Percentiles rank a stretch among this genome's conserved stretches.
phyloP scores from a whole-genome alignment of 2,329 filamentous ascomycete genomes.

The Fusarium subglutinans region DNA sequence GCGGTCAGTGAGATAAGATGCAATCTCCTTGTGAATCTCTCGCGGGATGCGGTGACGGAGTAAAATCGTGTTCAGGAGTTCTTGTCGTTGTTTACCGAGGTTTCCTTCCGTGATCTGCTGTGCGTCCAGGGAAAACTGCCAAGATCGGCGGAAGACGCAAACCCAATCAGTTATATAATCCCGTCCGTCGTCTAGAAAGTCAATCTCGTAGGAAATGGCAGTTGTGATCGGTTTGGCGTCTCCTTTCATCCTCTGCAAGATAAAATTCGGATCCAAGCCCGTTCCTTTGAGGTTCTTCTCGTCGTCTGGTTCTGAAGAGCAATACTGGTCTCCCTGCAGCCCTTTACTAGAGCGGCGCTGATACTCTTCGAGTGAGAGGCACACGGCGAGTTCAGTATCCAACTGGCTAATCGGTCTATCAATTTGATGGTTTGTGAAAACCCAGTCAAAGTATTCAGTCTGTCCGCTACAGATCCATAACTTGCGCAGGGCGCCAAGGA shows the following conservation, averaged over 20 bases:
- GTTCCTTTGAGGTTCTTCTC: too few relatives aligned
- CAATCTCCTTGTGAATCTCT: not conserved
- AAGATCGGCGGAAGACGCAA: conserved; percentile 2
- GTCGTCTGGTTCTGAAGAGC: too few relatives aligned
- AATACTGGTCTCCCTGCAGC: too few relatives aligned
- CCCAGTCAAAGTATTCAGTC: not conserved
- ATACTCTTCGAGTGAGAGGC: not conserved
- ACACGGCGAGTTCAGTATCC: not conserved
- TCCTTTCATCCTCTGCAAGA: too few relatives aligned
- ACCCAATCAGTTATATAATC: not conserved
- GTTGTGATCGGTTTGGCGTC: not conserved
- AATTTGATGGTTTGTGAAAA: not conserved
- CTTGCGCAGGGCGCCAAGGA: not conserved
- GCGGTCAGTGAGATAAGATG: not conserved
- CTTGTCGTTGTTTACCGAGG: not conserved
- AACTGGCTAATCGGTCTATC: rapidly evolving
- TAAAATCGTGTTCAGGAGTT: not conserved
- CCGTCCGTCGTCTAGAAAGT: not conserved
- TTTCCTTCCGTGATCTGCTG: not conserved
- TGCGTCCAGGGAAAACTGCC: conserved; percentile 15
- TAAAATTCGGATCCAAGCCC: too few relatives aligned
- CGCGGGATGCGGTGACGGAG: not conserved
- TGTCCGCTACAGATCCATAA: not conserved
- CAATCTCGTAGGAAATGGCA: not conserved
- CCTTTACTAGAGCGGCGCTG: too few relatives aligned